Percentiles rank a stretch among this genome's conserved stretches.
Conservation (phyloP, 1,284 basidiomycete genomes). For the Ustilago hordei region DNA sequence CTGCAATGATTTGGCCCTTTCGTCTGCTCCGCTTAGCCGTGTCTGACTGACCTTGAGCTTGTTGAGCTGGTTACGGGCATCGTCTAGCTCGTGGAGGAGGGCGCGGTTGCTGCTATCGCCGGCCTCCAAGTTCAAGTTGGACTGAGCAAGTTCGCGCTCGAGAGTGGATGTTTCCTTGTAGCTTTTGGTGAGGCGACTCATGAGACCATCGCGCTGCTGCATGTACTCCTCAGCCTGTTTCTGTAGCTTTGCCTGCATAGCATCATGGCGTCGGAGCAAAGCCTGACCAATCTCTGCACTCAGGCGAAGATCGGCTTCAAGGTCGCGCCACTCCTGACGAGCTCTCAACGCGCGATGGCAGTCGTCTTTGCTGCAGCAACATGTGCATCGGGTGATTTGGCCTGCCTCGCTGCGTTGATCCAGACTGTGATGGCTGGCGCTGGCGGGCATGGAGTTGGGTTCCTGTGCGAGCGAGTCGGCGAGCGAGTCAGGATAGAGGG, state of each 20-base stretch:
- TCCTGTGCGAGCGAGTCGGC: constrained; percentile 17
- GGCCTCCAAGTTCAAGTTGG: constrained; percentile 83
- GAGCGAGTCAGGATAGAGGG: constrained; percentile 41
- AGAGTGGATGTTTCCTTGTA: constrained; percentile 56
- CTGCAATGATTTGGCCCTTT: constrained; percentile 19
- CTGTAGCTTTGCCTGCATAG: constrained; percentile 76
- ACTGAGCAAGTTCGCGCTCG: constrained; percentile 81
- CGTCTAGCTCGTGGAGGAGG: constrained; percentile 81
- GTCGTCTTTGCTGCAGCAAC: constrained; percentile 62
- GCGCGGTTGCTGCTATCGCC: constrained; percentile 82
- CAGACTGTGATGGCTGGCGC: constrained; percentile 36
- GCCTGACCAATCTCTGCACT: constrained; percentile 88
- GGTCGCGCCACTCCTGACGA: constrained; percentile 63
- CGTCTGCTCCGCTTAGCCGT: constrained; percentile 73
- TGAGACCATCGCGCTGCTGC: constrained; percentile 60
- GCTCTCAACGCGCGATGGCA: constrained; percentile 59
- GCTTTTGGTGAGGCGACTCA: constrained; percentile 55
- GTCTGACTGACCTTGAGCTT: constrained; percentile 78
- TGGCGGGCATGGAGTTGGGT: constrained; percentile 12
- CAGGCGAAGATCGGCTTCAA: constrained; percentile 66
- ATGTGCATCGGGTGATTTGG: constrained; percentile 40
- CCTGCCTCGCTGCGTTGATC: constrained; percentile 35
- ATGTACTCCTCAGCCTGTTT: constrained; percentile 67
- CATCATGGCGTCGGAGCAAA: constrained; percentile 85
- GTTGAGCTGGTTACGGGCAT: constrained; percentile 78